Evolutionary conservation across 805 yeast species (phyloP).

Genomic region (Babjeviella inositovora): DNA sequence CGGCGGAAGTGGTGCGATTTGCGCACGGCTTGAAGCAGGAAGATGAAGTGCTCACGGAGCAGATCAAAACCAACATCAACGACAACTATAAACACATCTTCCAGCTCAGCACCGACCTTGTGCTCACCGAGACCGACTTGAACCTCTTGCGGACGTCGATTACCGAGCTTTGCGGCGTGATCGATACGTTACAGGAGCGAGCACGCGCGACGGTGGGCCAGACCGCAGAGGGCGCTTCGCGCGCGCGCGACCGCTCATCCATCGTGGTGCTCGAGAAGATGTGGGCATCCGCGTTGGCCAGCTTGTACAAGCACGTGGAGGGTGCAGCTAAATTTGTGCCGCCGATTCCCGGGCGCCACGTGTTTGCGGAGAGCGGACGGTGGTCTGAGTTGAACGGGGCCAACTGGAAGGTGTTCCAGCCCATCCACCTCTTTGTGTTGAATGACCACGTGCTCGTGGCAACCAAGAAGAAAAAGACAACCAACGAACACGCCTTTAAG

Average conservation of each 20-base stretch:
- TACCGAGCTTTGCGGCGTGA: slow-evolving; percentile 39
- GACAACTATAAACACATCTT: slow-evolving; percentile 48
- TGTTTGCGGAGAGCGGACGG: slow-evolving; percentile 61
- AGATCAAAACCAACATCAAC: slow-evolving; percentile 41
- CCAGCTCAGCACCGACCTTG: slow-evolving; percentile 42
- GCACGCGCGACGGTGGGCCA: slow-evolving; percentile 7
- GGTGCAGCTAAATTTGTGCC: slow-evolving; percentile 78
- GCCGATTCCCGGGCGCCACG: slow-evolving; percentile 65
- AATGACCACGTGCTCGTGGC: slow-evolving; percentile 72
- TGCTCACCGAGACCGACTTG: slow-evolving; percentile 48
- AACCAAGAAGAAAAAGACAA: slow-evolving; percentile 28
- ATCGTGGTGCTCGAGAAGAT: slow-evolving; percentile 59
- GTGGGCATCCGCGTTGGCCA: slow-evolving; percentile 64
- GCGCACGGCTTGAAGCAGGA: slow-evolving; percentile 34
- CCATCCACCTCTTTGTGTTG: slow-evolving; percentile 60
- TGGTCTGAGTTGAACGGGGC: slow-evolving; percentile 83
- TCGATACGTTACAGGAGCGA: slow-evolving; percentile 19
- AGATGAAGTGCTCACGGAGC: slow-evolving; percentile 31
- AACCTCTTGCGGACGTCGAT: slow-evolving; percentile 44
- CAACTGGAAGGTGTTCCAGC: slow-evolving; percentile 66
- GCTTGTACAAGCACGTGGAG: slow-evolving; percentile 68
- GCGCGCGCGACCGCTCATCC: slow-evolving; percentile 46
- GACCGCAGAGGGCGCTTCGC: slow-evolving; percentile 8
- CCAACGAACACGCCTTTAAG: slow-evolving; percentile 16
- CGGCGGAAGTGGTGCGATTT: slow-evolving; percentile 57